Conservation (phyloP, 163 green algal species). For the Volvox carteri region DNA sequence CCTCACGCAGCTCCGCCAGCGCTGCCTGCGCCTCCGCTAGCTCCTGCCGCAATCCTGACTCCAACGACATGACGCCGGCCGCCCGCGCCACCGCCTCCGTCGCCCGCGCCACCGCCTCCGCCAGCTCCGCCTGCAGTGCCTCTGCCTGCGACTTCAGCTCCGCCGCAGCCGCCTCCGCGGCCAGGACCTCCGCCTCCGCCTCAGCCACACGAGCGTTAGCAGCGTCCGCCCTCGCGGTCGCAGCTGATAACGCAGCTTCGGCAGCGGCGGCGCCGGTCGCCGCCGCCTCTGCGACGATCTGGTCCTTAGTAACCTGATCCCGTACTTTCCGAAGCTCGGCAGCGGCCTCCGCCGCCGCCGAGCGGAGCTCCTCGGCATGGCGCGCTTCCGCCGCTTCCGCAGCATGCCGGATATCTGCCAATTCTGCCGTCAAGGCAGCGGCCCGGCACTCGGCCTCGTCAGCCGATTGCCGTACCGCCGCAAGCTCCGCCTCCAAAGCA, state of each 20-base stretch:
- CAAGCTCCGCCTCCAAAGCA: slow-evolving; percentile 20
- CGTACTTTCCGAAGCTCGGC: background rate
- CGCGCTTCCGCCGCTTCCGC: background rate
- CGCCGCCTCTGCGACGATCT: background rate
- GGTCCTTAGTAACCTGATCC: background rate
- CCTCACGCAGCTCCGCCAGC: background rate
- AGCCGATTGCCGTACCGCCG: background rate
- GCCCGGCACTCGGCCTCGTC: background rate
- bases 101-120: background rate
- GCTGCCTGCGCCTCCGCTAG: slow-evolving; percentile 20
- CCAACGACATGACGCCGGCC: background rate
- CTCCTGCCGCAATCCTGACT: slow-evolving; percentile 1
- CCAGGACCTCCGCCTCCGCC: background rate
- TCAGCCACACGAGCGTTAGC: background rate
- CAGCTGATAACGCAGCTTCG: background rate
- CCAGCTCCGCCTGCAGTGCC: background rate
- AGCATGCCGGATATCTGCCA: background rate
- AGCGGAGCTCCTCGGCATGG: slow-evolving; percentile 3
- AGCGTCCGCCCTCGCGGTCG: background rate
- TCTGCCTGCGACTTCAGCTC: background rate
- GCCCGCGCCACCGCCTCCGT: background rate
- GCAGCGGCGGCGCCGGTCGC: too few relatives aligned
- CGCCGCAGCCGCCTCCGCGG: background rate
- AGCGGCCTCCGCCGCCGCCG: background rate
- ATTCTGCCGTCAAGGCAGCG: background rate